Evolutionary conservation across 257 asterid species (phyloP), one percentile per base, ranked within the genome.

Genomic region (Eustoma russellianum): DNA sequence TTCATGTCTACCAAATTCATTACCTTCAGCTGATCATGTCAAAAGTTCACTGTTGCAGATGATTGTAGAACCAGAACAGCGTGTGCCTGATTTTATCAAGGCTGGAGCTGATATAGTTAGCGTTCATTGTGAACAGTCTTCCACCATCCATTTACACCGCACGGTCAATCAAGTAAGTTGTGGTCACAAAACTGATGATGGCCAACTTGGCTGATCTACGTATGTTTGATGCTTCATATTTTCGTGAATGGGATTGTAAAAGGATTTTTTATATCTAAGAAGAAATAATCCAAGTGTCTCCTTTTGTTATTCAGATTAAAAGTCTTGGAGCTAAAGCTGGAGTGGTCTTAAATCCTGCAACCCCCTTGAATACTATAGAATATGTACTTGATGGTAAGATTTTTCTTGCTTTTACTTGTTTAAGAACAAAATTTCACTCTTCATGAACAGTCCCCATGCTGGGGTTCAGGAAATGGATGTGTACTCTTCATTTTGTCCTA

Each of bases 21-120:
- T 30, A 9, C 6, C 17, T 62, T 52, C 60, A 55, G 48, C 71
- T 74, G 60, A 79, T 66, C 16, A 24, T 48, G 49, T 41, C 65
- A 33, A 60, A 66, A 75, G 63, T 55, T 11, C 1, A 55, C 48
- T 17, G 55, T 68, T 68, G 67, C 97, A 92, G 99, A 92, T 92
- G 99, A 88, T 88, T 71, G 99, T 92, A 52, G 97, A 92, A 73
- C 97, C 99, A 15, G 99, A 92, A n/a, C 97, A 81, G 75, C 74
- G 99, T 64, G 86, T 92, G 41, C 91, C 95, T 7, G 99, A 92
- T 77, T 92, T 92, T 74, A 81, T 92, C 52, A 92, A 92, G 76
- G 99, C 99, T 58, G 99, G 99, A 66, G 99, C 99, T 46, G 97
- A 92, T 58, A 92, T 92, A 40, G 83, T 92, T 53, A 92, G 99